phyloP scores from a whole-genome alignment of 2,329 filamentous ascomycete species.

The Penicillium crustosum region DNA sequence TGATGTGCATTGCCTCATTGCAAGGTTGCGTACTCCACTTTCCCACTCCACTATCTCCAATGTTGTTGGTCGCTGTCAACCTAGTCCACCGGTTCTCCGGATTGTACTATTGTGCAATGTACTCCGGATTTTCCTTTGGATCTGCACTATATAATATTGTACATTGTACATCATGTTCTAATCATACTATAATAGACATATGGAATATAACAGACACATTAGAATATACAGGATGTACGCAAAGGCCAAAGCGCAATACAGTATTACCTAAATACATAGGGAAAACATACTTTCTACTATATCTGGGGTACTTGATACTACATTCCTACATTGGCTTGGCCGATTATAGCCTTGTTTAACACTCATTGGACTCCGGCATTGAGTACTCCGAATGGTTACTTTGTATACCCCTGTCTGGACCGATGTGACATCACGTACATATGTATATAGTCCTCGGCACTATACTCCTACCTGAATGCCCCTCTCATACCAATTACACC shows the following conservation, averaged over 20 bases:
- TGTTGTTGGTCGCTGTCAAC: background rate
- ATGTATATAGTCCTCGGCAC: background rate
- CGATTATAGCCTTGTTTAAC: background rate
- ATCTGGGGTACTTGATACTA: background rate
- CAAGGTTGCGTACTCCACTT: background rate
- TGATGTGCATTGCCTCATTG: slow-evolving; percentile 1
- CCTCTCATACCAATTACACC: background rate
- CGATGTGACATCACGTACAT: background rate
- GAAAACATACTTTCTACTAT: background rate
- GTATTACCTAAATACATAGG: background rate
- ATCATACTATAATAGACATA: background rate
- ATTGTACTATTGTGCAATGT: background rate
- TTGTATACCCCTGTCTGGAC: background rate
- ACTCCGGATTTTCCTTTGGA: slow-evolving; percentile 5
- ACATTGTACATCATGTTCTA: background rate
- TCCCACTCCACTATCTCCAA: background rate
- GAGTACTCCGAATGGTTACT: slow-evolving; percentile 1
- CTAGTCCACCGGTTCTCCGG: background rate
- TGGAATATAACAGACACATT: background rate
- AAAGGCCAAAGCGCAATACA: background rate
- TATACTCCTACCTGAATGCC: background rate
- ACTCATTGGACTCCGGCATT: background rate
- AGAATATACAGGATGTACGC: background rate
- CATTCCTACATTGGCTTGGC: background rate
- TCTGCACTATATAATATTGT: background rate